phyloP scores from a whole-genome alignment of 192 early-diverging fungal species.

The Umbelopsis sp. region DNA sequence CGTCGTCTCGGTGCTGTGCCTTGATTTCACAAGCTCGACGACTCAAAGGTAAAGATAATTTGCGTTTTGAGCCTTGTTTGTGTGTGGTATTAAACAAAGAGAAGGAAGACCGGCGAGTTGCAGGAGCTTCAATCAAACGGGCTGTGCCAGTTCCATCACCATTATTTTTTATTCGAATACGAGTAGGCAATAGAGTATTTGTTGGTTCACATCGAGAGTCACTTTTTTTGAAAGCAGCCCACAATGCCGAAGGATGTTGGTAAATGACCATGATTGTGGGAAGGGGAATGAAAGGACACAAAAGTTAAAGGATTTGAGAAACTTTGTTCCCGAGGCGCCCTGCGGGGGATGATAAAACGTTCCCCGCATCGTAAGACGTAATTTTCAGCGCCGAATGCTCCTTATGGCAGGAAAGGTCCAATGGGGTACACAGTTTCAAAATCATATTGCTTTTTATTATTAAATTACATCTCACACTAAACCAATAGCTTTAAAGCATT shows the following conservation, averaged over 20 bases:
- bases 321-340: not conserved
- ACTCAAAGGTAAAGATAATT: not conserved
- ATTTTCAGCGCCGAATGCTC: not conserved
- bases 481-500: constrained; percentile 60
- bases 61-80: not conserved
- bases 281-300: not conserved
- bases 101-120: not conserved
- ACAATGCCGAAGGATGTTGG: not conserved
- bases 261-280: constrained; percentile 2
- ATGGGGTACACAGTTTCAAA: not conserved
- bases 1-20: not conserved
- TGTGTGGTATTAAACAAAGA: not conserved
- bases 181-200: not conserved
- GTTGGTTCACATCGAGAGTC: not conserved
- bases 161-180: constrained; percentile 11
- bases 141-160: constrained; percentile 8
- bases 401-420: not conserved
- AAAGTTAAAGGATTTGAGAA: not conserved
- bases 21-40: not conserved
- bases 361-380: constrained; percentile 1
- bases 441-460: not conserved
- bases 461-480: constrained; percentile 36
- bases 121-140: constrained; percentile 2
- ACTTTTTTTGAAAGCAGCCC: not conserved
- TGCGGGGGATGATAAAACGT: not conserved